Conservation (phyloP, 257 asterid genomes). For the Penstemon barbatus region DNA sequence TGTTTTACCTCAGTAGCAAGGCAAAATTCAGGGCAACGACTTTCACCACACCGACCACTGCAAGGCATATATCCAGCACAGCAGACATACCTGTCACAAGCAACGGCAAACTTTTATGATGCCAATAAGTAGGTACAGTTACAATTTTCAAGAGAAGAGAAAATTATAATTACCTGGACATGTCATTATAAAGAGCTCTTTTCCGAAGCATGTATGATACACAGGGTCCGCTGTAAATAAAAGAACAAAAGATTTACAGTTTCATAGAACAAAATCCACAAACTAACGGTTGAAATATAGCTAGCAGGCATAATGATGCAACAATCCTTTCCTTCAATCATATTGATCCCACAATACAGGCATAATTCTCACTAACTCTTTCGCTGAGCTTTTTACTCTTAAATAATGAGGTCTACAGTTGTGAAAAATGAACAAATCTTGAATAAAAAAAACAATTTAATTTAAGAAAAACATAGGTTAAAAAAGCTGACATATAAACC, state of each 20-base stretch:
- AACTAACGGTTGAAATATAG: not conserved
- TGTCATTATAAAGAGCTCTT: constrained; percentile 97
- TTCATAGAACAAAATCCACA: not conserved
- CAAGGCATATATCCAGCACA: constrained; percentile 99
- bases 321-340: not conserved
- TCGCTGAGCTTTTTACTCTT: constrained; percentile 10
- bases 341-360: constrained; percentile 1
- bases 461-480: not conserved
- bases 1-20: constrained; percentile 93
- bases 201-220: constrained; percentile 95
- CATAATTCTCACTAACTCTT: constrained; percentile 1
- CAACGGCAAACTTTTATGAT: constrained; percentile 13
- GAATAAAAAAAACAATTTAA: not conserved
- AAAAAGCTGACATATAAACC: not conserved
- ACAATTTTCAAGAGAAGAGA: constrained; percentile 11
- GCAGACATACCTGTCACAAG: constrained; percentile 70
- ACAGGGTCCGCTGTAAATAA: constrained; percentile 77
- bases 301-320: not conserved
- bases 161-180: constrained; percentile 69
- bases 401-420: not conserved
- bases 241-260: constrained; percentile 18
- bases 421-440: not conserved
- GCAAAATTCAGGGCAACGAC: constrained; percentile 92
- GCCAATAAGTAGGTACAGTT: constrained; percentile 7
- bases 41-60: constrained; percentile 99